Percentiles rank a stretch among this genome's conserved stretches.
phyloP scores from a whole-genome alignment of 75 land plant genomes.

The Larix kaempferi region DNA sequence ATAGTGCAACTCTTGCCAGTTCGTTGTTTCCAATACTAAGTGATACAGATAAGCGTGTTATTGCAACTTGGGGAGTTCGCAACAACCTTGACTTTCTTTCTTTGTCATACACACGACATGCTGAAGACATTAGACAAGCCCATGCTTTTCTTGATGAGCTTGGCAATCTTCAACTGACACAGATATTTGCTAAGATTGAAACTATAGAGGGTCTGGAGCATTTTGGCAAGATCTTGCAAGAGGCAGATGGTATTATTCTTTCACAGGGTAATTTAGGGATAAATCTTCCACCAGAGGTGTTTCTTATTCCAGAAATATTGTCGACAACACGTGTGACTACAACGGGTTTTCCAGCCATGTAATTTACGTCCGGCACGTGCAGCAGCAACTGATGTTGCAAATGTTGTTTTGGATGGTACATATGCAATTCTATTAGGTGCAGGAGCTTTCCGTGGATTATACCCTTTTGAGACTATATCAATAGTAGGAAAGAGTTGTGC shows the following conservation, averaged over 20 bases:
- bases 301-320: no score
- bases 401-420: no score
- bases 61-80: slow-evolving; percentile 67
- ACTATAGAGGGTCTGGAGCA: slow-evolving; percentile 81
- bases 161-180: slow-evolving; percentile 74
- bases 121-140: slow-evolving; percentile 84
- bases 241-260: slow-evolving; percentile 92
- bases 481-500: no score
- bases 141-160: slow-evolving; percentile 60
- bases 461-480: no score
- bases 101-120: slow-evolving; percentile 78
- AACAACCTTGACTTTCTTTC: slow-evolving; percentile 91
- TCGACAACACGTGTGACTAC: no score
- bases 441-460: no score
- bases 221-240: slow-evolving; percentile 88
- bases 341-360: no score
- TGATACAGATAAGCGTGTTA: slow-evolving; percentile 75
- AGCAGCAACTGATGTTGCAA: no score
- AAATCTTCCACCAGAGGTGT: slow-evolving; percentile 91
- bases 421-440: no score
- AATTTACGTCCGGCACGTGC: no score
- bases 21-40: slow-evolving; percentile 80
- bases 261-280: slow-evolving; percentile 93
- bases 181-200: slow-evolving; percentile 95
- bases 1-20: slow-evolving; percentile 77